phyloP scores from a whole-genome alignment of 768 basidiomycete species.

The Leccinum aurantiacum region DNA sequence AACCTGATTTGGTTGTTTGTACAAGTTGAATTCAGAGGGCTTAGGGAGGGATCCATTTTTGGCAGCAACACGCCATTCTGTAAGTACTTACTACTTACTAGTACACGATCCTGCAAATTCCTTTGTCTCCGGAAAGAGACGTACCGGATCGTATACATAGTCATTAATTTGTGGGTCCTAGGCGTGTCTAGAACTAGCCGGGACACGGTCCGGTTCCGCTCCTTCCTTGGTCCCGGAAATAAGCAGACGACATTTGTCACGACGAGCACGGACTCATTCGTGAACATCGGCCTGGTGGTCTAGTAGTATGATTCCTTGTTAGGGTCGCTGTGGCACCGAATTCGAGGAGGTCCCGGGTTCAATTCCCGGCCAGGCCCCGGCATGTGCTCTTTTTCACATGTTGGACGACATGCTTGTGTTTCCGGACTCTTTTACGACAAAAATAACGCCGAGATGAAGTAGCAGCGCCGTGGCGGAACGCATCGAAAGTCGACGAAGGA shows the following conservation, averaged over 20 bases:
- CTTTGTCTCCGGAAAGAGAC: neutral
- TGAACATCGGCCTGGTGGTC: constrained; percentile 50
- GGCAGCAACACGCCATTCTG: constrained; percentile 6
- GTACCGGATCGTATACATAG: neutral
- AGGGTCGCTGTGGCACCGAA: constrained; percentile 33
- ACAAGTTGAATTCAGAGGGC: constrained; percentile 28
- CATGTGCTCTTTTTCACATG: neutral
- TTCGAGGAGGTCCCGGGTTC: constrained; percentile 84
- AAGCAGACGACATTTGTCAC: neutral
- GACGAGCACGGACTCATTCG: neutral
- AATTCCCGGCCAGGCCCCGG: constrained; percentile 75
- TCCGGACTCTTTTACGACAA: constrained; percentile 12
- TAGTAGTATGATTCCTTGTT: constrained; percentile 70
- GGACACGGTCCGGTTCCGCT: neutral
- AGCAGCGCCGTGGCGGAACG: constrained; percentile 21
- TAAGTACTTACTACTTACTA: too few relatives aligned
- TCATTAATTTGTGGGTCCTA: neutral
- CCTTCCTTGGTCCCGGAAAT: neutral
- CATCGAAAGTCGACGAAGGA: constrained; percentile 15
- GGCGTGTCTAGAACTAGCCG: neutral
- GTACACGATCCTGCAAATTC: neutral
- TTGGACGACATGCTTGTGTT: neutral
- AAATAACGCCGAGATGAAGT: constrained; percentile 35
- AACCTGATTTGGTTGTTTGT: constrained; percentile 28
- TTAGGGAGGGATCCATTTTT: constrained; percentile 5